phyloP scores from a whole-genome alignment of 805 yeast species.

The Myxozyma vanderwaltii region DNA sequence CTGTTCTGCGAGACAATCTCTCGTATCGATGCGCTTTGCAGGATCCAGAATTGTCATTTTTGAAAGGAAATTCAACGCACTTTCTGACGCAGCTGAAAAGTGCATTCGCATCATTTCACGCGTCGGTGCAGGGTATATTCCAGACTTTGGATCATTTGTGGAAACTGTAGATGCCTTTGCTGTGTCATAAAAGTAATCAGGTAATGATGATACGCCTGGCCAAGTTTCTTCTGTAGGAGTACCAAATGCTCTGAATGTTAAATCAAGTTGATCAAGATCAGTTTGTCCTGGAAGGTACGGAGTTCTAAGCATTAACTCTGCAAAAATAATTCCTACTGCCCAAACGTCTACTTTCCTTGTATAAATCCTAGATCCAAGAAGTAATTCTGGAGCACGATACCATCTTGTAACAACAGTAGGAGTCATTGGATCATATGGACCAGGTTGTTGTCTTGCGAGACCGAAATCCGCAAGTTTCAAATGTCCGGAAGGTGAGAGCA shows the following conservation, averaged over 20 bases:
- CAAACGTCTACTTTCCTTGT: constrained; percentile 89
- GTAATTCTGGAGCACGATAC: constrained; percentile 95
- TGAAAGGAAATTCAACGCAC: constrained; percentile 80
- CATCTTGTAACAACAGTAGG: constrained; percentile 96
- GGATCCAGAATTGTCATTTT: constrained; percentile 64
- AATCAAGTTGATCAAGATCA: constrained; percentile 85
- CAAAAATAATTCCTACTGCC: constrained; percentile 96
- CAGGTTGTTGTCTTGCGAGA: constrained; percentile 79
- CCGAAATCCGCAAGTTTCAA: constrained; percentile 98
- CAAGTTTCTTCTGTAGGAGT: constrained; percentile 91
- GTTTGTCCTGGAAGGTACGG: constrained; percentile 94
- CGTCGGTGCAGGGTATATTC: constrained; percentile 54
- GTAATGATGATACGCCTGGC: constrained; percentile 85
- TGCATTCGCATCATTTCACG: constrained; percentile 77
- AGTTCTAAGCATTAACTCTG: constrained; percentile 90
- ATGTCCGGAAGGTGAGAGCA: constrained; percentile 83
- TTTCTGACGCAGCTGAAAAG: constrained; percentile 65
- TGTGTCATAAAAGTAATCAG: constrained; percentile 75
- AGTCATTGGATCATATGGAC: constrained; percentile 69
- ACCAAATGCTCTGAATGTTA: constrained; percentile 94
- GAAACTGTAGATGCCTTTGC: constrained; percentile 36
- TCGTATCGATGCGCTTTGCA: constrained; percentile 87
- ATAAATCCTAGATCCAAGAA: constrained; percentile 86
- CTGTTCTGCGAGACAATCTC: constrained; percentile 85
- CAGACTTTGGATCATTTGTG: constrained; percentile 14